Conservation (phyloP, 73 alveolate genomes). For the Paramecium pentaurelia region DNA sequence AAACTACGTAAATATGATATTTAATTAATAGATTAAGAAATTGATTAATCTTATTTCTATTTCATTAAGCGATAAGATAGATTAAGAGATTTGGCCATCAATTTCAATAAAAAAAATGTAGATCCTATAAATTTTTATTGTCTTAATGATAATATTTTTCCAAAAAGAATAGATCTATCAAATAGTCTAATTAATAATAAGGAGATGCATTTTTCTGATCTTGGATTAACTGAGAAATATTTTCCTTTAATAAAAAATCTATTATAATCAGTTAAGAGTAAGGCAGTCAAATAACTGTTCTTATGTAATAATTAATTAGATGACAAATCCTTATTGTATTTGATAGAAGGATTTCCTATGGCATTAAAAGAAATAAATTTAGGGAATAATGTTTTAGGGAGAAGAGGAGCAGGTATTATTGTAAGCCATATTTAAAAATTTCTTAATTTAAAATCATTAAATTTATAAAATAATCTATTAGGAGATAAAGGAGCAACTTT, state of each 20-base stretch:
- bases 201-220: background rate
- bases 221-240: background rate
- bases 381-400: background rate
- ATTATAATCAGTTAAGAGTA: background rate
- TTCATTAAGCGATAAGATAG: background rate
- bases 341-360: background rate
- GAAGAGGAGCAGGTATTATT: background rate
- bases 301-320: constrained; percentile 12
- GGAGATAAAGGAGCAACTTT: background rate
- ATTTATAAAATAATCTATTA: background rate
- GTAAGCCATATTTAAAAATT: background rate
- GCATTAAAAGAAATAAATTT: constrained; percentile 25
- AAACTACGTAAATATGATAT: background rate
- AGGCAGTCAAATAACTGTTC: background rate
- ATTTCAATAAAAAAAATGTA: background rate
- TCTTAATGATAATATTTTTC: background rate
- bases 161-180: constrained; percentile 27
- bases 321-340: background rate
- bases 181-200: background rate
- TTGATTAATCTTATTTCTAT: background rate
- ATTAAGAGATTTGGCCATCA: constrained; percentile 1
- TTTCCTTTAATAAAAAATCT: background rate
- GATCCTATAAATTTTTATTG: constrained; percentile 13
- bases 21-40: background rate
- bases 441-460: background rate